Evolutionary conservation across 345 rosid genomes (phyloP), one percentile per base, ranked within the genome.

Genomic region (Isatis tinctoria): DNA sequence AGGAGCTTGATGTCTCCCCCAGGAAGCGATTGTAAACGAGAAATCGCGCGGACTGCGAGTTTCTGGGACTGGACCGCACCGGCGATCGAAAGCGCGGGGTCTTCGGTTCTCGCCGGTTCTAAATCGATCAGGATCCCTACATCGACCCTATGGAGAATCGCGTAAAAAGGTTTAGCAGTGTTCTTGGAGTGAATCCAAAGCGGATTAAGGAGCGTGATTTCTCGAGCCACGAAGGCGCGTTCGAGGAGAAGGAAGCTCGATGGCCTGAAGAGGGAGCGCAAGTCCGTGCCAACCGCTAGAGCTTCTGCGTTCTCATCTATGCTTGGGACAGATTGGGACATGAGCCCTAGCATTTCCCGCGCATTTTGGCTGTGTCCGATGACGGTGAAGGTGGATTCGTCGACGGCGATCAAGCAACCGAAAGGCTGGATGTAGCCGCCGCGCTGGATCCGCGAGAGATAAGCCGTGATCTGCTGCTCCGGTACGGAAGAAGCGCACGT

Each of bases 31-130:
- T 95, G 98, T 67, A 95, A 69, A 48, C 81, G 92, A 0, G 97
- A 90, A 82, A 95, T 95, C 0, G 98, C 96, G 2, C 96, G 89
- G 35, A 95, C 96, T 0, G 97, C 97, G 28, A 95, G 79, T 67
- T 95, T 95, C 84, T 95, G 99, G 0, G 97, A 92, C 71, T 95
- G 97, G n/a, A 92, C 99, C 0, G 99, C 97, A 48, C 99, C 99
- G 0, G 97, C 97, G 41, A 95, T 90, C 0, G 97, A 95, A 69
- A 92, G 76, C 12, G 97, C 97, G 11, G 99, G 99, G 61, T 95
- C 97, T 79, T 88, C 93, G 1, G 97, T 81, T 82, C 92, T 85
- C 14, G 96, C 93, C 36, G 99, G 97, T 56, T 95, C 99, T 69
- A 95, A 86, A 85, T 95, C 99, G 54, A 95, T 87, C 53, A 95